Evolutionary conservation across 768 basidiomycete species (phyloP), one percentile per base, ranked within the genome.

Genomic region (Kwoniella europaea): DNA sequence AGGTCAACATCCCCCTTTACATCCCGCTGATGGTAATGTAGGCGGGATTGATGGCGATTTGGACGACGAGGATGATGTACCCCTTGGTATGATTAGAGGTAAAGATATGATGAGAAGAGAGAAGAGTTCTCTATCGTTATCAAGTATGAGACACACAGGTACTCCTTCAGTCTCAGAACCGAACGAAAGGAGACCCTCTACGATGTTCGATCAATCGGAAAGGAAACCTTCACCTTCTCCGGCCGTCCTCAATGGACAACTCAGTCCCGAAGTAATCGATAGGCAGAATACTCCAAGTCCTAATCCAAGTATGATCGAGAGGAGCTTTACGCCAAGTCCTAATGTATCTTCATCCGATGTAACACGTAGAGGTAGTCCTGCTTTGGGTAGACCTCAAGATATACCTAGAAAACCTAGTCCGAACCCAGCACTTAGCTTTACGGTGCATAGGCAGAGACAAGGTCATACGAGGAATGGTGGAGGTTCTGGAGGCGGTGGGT

Each of bases 11-110:
- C 46, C 55, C 4, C 41, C 53, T 1, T 44, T 65, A 27, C 64
- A 65, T 20, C 9, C 50, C 24, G 52, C 10, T 12, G 41, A 10
- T 64, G 46, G 16, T 22, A 29, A 52, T 27, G 35, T 24, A 5
- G 72, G 59, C 9, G 75, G 75, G 15, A 76, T 74, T 20, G 77
- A 80, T 18, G 35, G 35, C 27, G 27, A 27, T 35, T 7, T 9
- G 35, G 35, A 35, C 35, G 35, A 35, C 35, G 35, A 35, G 35
- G 79, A 80, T 53, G 79, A 80, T 68, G n/a, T 76, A 12, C 79
- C 79, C 0, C 65, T 80, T 35, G 79, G 60, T 3, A 71, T 75
- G 54, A 29, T 79, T 15, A 68, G 65, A 61, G 65, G 68, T 20
- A 65, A 67, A 15, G 60, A 63, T 15, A n/a, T 57, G 10, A n/a